phyloP scores from a whole-genome alignment of 345 rosid species.

The Sonneratia caseolaris region DNA sequence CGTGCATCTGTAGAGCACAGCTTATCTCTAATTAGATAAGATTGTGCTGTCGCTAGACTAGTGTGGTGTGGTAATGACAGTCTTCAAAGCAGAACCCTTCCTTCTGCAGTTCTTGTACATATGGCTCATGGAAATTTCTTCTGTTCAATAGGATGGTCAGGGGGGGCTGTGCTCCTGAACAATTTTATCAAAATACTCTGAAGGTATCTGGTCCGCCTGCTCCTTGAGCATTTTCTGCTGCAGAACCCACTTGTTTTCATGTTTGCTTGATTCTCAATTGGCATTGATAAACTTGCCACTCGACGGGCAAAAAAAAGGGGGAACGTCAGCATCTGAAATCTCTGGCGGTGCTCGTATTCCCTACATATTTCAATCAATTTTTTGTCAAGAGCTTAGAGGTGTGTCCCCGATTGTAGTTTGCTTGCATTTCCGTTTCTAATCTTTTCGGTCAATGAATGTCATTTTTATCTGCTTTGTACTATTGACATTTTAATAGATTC shows the following conservation, averaged over 20 bases:
- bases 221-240: not conserved
- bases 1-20: too few relatives aligned
- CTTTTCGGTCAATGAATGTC: not conserved
- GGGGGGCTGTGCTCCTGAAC: conserved; percentile 89
- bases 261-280: not conserved
- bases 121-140: conserved; percentile 3
- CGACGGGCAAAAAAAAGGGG: conserved; percentile 69
- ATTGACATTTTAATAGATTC: not conserved
- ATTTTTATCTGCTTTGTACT: not conserved
- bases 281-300: not conserved
- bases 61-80: not conserved
- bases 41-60: not conserved
- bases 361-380: conserved; percentile 75
- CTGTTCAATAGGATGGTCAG: conserved; percentile 69
- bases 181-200: conserved; percentile 87
- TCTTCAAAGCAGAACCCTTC: not conserved
- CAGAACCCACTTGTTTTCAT: not conserved
- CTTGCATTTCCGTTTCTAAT: not conserved
- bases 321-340: conserved; percentile 85
- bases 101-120: not conserved
- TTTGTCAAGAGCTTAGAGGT: conserved; percentile 94
- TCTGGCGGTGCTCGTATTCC: conserved; percentile 93
- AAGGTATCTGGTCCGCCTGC: conserved; percentile 35
- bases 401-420: conserved; percentile 1
- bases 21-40: not conserved